Evolutionary conservation across 441 rosid genomes (phyloP).

Genomic region (Pelargonium myrrhifolium): DNA sequence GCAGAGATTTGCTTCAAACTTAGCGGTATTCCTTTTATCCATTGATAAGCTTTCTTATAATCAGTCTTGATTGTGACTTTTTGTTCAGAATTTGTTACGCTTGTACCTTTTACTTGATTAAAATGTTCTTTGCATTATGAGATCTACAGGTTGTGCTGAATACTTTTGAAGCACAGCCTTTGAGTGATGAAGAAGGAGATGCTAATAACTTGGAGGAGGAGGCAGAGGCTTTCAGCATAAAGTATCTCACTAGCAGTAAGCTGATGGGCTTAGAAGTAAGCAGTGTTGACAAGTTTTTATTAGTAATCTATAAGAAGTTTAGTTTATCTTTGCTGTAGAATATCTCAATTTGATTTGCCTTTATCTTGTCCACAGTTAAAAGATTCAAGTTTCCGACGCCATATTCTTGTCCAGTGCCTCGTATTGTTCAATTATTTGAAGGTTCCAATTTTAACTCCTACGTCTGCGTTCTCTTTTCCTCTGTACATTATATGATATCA

Average conservation of each 20-base stretch:
- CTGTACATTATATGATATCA: neutral
- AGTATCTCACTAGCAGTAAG: constrained; percentile 95
- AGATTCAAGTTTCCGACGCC: constrained; percentile 96
- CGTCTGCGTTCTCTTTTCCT: constrained; percentile 7
- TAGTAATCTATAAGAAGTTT: constrained; percentile 1
- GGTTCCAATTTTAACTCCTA: constrained; percentile 33
- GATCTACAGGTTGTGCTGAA: constrained; percentile 68
- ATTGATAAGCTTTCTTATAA: neutral
- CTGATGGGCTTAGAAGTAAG: constrained; percentile 93
- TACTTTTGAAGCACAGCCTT: constrained; percentile 92
- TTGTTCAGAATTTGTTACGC: neutral
- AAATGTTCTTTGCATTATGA: constrained; percentile 19
- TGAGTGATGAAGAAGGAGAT: constrained; percentile 93
- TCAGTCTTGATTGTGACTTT: constrained; percentile 8
- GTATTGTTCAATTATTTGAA: constrained; percentile 82
- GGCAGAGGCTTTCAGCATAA: constrained; percentile 81
- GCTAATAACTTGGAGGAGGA: constrained; percentile 90
- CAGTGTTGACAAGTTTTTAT: constrained; percentile 15
- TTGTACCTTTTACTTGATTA: too few species aligned
- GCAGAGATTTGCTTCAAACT: constrained; percentile 81
- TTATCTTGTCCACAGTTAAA: constrained; percentile 48
- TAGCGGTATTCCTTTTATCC: constrained; percentile 47
- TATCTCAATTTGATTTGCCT: constrained; percentile 11
- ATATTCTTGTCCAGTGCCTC: constrained; percentile 93
- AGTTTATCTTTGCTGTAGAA: neutral